Conservation (phyloP, 257 asterid genomes). For the Nicotiana benthamiana region DNA sequence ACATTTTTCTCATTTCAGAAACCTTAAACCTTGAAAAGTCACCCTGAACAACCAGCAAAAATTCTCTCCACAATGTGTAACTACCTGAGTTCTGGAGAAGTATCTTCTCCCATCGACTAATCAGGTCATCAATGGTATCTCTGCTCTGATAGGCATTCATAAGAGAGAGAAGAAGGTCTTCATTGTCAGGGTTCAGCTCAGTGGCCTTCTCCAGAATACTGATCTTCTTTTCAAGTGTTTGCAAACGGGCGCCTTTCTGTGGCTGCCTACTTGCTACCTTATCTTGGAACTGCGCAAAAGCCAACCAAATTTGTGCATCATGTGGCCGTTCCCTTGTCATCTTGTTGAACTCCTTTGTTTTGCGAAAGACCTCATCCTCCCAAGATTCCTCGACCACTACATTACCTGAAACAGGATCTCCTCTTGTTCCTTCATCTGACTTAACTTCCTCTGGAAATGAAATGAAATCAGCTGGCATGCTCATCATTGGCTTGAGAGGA, state of each 20-base stretch:
- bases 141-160: conserved; percentile 76
- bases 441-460: conserved; percentile 30
- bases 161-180: conserved; percentile 74
- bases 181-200: conserved; percentile 80
- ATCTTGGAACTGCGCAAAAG: conserved; percentile 86
- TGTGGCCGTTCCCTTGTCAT: conserved; percentile 87
- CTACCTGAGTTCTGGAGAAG: conserved; percentile 70
- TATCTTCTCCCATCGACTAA: conserved; percentile 86
- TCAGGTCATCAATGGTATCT: conserved; percentile 62
- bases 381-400: conserved; percentile 71
- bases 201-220: conserved; percentile 96
- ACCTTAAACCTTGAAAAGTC: conserved; percentile 95
- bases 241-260: conserved; percentile 86
- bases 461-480: conserved; percentile 39
- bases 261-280: conserved; percentile 83
- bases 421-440: conserved; percentile 32
- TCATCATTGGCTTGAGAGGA: conserved; percentile 30
- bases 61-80: conserved; percentile 84
- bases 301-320: conserved; percentile 70
- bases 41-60: conserved; percentile 68
- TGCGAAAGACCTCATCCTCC: conserved; percentile 81
- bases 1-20: conserved; percentile 86
- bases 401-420: conserved; percentile 18
- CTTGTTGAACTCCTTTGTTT: conserved; percentile 79
- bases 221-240: conserved; percentile 88